Evolutionary conservation across 1,284 basidiomycete species (phyloP).

Genomic region (Cystobasidiaceae sp.): DNA sequence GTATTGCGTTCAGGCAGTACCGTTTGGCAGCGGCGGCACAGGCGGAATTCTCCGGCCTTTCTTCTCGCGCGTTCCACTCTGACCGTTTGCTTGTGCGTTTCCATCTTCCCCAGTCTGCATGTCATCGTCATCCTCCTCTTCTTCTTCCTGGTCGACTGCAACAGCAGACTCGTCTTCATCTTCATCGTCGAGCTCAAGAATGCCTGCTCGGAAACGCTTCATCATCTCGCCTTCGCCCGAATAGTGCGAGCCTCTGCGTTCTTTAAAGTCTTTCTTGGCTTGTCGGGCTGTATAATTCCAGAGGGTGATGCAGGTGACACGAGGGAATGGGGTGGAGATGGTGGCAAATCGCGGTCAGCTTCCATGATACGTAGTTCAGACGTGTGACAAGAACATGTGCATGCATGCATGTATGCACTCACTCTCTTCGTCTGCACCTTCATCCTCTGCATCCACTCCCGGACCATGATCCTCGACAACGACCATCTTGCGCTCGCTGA

Average conservation of each 20-base stretch:
- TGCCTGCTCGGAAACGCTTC: slow-evolving; percentile 23
- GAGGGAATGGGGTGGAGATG: no score
- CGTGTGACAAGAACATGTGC: no score
- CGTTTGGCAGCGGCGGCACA: slow-evolving; percentile 22
- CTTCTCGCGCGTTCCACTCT: not conserved
- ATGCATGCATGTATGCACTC: not conserved
- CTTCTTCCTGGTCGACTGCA: slow-evolving; percentile 6
- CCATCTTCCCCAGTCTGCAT: no score
- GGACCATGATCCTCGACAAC: slow-evolving; percentile 34
- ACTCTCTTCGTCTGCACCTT: slow-evolving; percentile 32
- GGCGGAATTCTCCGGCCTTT: slow-evolving; percentile 9
- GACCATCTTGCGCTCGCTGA: slow-evolving; percentile 41
- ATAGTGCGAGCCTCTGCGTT: slow-evolving; percentile 16
- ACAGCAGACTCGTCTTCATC: no score
- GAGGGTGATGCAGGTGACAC: not conserved
- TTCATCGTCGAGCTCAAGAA: slow-evolving; percentile 1
- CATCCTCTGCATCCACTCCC: slow-evolving; percentile 39
- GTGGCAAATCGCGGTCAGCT: no score
- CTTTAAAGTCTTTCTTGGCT: slow-evolving; percentile 28
- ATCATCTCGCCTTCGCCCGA: slow-evolving; percentile 27
- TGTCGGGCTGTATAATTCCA: slow-evolving; percentile 27
- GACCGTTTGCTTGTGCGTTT: not conserved
- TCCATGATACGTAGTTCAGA: no score
- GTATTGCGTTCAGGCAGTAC: not conserved
- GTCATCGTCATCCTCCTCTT: not conserved